Percentiles rank a stretch among this genome's conserved stretches.
phyloP scores from a whole-genome alignment of 306 rosid species.

The Trifolium pratense region DNA sequence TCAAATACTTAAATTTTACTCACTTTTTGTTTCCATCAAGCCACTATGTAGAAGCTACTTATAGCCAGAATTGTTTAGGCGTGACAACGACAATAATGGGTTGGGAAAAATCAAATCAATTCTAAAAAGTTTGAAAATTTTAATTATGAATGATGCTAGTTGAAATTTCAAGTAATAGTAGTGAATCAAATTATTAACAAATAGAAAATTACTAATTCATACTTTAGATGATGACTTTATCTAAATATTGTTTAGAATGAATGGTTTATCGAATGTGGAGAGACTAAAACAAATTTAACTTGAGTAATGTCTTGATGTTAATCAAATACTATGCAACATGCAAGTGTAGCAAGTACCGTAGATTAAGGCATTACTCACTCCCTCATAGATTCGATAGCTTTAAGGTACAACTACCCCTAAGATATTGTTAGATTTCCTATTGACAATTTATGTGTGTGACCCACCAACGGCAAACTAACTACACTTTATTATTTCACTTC shows the following conservation, averaged over 20 bases:
- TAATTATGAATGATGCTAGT: slow-evolving; percentile 4
- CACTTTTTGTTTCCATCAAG: no score
- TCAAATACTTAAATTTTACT: no score
- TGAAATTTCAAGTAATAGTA: slow-evolving; percentile 14
- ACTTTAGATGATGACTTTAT: no score
- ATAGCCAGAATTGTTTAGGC: not conserved
- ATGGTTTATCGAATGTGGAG: no score
- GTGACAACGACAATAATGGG: slow-evolving; percentile 29
- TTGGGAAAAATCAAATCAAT: slow-evolving; percentile 34
- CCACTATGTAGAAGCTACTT: no score
- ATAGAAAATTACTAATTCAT: not conserved
- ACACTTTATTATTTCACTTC: slow-evolving; percentile 18
- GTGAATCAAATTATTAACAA: slow-evolving; percentile 11
- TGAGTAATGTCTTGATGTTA: not conserved
- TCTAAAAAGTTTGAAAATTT: not conserved
- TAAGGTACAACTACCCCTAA: slow-evolving; percentile 36
- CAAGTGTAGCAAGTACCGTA: not conserved
- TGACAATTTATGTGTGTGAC: slow-evolving; percentile 23
- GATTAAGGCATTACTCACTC: not conserved
- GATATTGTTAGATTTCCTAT: slow-evolving; percentile 13
- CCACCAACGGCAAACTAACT: slow-evolving; percentile 27
- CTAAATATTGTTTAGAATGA: no score
- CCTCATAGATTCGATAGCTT: slow-evolving; percentile 2
- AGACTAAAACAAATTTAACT: not conserved
- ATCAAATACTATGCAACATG: not conserved